Evolutionary conservation across 2,329 filamentous ascomycete species (phyloP).

Genomic region (Cytospora paraplurivora): DNA sequence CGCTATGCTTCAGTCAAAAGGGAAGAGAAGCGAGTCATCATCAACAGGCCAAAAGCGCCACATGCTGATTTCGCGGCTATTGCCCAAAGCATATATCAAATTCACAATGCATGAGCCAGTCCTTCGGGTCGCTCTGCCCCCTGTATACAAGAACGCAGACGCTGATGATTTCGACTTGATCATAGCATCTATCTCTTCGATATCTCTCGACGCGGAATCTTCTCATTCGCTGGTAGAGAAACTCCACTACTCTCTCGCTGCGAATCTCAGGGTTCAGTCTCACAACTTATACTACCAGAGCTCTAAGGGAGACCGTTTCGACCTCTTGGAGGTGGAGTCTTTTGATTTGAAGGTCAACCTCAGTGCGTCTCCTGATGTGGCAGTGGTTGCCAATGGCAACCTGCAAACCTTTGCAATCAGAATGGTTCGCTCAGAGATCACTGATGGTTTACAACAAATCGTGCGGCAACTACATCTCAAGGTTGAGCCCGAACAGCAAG

Average conservation of each 20-base stretch:
- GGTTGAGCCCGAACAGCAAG: slow-evolving; percentile 64
- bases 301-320: slow-evolving; percentile 76
- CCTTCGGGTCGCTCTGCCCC: slow-evolving; percentile 82
- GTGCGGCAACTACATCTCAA: slow-evolving; percentile 78
- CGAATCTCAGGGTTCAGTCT: slow-evolving; percentile 79
- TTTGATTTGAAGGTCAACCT: slow-evolving; percentile 86
- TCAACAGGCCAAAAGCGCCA: slow-evolving; percentile 51
- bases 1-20: slow-evolving; percentile 67
- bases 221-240: slow-evolving; percentile 88
- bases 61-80: slow-evolving; percentile 79
- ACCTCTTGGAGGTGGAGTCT: slow-evolving; percentile 83
- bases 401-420: slow-evolving; percentile 87
- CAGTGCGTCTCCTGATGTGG: slow-evolving; percentile 81
- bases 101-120: slow-evolving; percentile 97
- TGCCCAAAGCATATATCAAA: slow-evolving; percentile 93
- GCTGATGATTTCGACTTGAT: slow-evolving; percentile 90
- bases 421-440: slow-evolving; percentile 90
- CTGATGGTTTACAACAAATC: slow-evolving; percentile 88
- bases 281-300: slow-evolving; percentile 96
- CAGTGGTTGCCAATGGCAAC: slow-evolving; percentile 76
- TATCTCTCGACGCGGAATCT: slow-evolving; percentile 90
- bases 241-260: slow-evolving; percentile 82
- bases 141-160: slow-evolving; percentile 65
- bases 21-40: slow-evolving; percentile 44
- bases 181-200: slow-evolving; percentile 91